These are phyloP conservation scores for Russula sp. DNA, from an alignment of 768 basidiomycete species.

Conservation along the genomic window DNA sequence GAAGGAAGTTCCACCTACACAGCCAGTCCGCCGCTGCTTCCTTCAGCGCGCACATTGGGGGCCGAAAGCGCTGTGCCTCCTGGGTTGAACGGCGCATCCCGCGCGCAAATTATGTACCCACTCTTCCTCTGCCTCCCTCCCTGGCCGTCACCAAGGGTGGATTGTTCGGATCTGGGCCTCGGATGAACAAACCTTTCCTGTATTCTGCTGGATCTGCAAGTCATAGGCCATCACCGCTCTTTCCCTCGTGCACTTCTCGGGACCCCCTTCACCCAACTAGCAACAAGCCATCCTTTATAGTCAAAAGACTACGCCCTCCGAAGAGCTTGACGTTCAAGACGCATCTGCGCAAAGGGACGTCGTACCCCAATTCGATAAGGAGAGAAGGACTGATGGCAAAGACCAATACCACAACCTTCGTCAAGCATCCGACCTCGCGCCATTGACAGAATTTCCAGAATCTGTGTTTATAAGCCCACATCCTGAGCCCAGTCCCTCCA, in stretches of 20 bases:
- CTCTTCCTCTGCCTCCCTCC: too few species aligned
- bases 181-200: too few species aligned
- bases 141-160: too few species aligned
- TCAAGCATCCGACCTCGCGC: neutral
- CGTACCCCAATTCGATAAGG: neutral
- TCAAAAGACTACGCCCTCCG: neutral
- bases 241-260: neutral
- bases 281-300: neutral
- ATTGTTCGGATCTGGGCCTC: too few species aligned
- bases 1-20: neutral
- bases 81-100: slow-evolving; percentile 2
- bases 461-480: slow-evolving; percentile 7
- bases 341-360: neutral
- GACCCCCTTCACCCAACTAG: neutral
- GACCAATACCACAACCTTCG: neutral
- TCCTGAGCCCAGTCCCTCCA: neutral
- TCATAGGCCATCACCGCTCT: slow-evolving; percentile 9
- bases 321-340: neutral
- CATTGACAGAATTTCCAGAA: slow-evolving; percentile 15
- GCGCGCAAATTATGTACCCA: neutral
- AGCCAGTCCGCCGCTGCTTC: neutral
- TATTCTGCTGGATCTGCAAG: too few species aligned
- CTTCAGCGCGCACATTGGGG: neutral
- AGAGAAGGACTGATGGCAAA: neutral
- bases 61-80: neutral